Evolutionary conservation across 805 yeast species (phyloP), one percentile per base, ranked within the genome.

Genomic region (Nakazawaea populi): DNA sequence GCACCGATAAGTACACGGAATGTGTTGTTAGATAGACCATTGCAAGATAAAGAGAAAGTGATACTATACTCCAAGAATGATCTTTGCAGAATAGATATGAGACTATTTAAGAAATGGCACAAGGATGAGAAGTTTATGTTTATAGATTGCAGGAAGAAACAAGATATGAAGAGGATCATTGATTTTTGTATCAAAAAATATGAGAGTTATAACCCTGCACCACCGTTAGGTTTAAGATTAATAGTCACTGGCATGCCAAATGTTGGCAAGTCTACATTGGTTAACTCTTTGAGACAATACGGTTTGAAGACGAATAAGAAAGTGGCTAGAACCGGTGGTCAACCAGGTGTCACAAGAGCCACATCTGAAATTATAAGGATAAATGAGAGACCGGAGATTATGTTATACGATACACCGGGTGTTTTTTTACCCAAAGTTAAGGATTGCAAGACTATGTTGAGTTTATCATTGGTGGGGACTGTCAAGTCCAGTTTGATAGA

Each of bases 171-270:
- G 11, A 65, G 68, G 42, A 63, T 91, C 4, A 68, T 87, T 12
- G 72, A 76, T 8, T 58, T 72, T 10, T 69, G 88, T 4, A 72
- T 71, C 37, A 72, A 75, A 48, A 68, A 69, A 48, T 75, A 77
- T 58, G 55, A 65, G 30, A 55, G 62, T 4, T 70, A 81, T 75
- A 65, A 64, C 18, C 89, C 92, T 0, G 79, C 83, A 1, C 95
- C 96, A 0, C 97, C 97, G 0, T 66, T 90, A 53, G 98, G 98
- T 0, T 70, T 87, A 45, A 68, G 90, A 27, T 66, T 87, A 52
- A 72, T 91, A 72, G 79, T 92, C 43, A 83, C 85, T 6, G 99
- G 99, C 0, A 87, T 94, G 94, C 99, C 99, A 1, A 94, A 94
- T 63, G 96, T 90, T n/a, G 99, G 99, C 0, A 94, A 94, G 66